Conservation (phyloP, 441 rosid genomes). For the Gossypium lobatum region DNA sequence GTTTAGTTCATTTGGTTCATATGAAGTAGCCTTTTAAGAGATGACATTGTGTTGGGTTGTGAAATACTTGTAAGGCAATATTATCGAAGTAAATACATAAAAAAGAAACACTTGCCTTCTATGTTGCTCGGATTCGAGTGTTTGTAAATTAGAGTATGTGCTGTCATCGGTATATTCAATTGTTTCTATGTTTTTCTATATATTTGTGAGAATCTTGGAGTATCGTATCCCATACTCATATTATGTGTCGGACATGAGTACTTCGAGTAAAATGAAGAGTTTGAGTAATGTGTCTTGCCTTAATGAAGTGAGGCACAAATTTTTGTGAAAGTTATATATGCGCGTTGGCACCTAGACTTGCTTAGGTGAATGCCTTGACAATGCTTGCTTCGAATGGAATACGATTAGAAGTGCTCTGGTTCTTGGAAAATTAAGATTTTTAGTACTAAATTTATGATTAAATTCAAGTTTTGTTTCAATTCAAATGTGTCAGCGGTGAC, state of each 20-base stretch:
- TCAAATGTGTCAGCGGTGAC: neutral
- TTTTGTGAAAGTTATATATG: neutral
- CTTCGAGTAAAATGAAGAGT: too few species aligned
- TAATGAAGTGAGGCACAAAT: neutral
- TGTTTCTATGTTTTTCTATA: too few species aligned
- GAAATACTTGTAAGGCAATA: neutral
- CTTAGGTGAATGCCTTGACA: neutral
- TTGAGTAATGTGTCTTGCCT: neutral
- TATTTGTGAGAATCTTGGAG: too few species aligned
- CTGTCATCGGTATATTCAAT: too few species aligned
- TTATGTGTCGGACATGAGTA: too few species aligned
- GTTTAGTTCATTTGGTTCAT: neutral
- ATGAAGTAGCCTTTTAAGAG: neutral
- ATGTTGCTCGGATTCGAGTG: too few species aligned
- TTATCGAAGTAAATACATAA: neutral
- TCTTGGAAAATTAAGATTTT: neutral
- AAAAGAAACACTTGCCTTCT: neutral
- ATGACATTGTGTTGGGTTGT: neutral
- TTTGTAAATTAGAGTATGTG: too few species aligned
- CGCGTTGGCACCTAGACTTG: neutral
- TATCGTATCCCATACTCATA: too few species aligned
- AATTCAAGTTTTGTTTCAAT: neutral
- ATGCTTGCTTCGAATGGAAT: neutral
- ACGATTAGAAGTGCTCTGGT: neutral
- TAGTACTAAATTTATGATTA: neutral